Evolutionary conservation across 139 green algal species (phyloP), one percentile per base, ranked within the genome.

Genomic region (Parachlorella kessleri): DNA sequence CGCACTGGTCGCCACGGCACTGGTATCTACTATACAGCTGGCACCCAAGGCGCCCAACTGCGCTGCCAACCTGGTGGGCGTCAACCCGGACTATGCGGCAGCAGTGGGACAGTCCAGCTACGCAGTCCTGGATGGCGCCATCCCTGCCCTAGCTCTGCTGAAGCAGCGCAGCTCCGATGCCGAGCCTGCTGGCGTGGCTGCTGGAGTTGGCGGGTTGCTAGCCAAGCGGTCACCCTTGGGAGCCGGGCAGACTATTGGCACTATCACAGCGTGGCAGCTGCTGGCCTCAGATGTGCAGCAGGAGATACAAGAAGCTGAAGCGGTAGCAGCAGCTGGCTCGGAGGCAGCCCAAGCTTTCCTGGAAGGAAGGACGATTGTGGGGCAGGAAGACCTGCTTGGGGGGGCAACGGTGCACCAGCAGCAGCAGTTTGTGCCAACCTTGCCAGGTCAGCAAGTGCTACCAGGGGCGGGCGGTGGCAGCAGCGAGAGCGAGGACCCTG

Each of bases 231-330:
- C 14, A 18, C 14, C 48, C 48, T 59, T 18, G 21, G 48, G 48
- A 59, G 21, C 48, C 14, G 48, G 48, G 48, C 48, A 59, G 21
- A 59, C 48, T 28, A 59, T 81, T 23, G 76, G 76, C 54, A 72
- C 26, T 37, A n/a, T 81, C 30, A 81, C 76, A 24, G 76, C 76
- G 26, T 81, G 76, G 76, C 76, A 81, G 68, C 64, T 76, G 53
- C 54, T 81, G 53, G 76, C 76, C 3, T 48, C 67, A 7, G 68
- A 81, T 18, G 69, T 81, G 21, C 48, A 59, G 21, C 14, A 59
- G 48, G 48, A 59, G 48, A 14, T 59, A n/a, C n/a, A n/a, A n/a
- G n/a, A n/a, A n/a, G n/a, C 23, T 23, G 59, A 23, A 67, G 59
- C 23, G 59, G 59, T 67, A 26, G 26, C 23, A 67, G 59, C 59